Evolutionary conservation across 441 rosid species (phyloP).

Genomic region (Gossypium schwendimanii): DNA sequence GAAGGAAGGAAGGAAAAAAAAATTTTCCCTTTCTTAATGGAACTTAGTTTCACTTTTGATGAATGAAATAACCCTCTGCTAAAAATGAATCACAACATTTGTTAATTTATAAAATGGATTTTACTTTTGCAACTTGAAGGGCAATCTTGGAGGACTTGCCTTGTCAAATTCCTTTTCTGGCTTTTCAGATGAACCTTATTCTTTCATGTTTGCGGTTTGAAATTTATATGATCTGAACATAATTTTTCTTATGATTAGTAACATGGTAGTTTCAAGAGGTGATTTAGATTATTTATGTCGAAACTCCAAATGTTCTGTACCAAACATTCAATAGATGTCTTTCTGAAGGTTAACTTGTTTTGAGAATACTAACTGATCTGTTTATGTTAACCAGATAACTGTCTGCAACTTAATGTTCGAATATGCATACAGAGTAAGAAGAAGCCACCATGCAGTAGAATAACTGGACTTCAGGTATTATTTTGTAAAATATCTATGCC

Average conservation of each 20-base stretch:
- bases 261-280: background rate
- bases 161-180: background rate
- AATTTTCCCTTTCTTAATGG: background rate
- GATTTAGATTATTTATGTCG: background rate
- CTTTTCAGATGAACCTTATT: background rate
- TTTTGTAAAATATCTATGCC: no score
- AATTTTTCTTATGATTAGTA: background rate
- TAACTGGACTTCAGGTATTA: slow-evolving; percentile 42
- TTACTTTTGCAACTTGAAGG: background rate
- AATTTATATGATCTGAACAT: background rate
- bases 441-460: slow-evolving; percentile 33
- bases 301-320: background rate
- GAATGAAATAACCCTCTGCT: background rate
- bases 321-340: slow-evolving; percentile 1
- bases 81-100: background rate
- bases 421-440: slow-evolving; percentile 33
- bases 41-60: background rate
- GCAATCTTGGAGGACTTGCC: background rate
- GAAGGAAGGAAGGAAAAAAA: background rate
- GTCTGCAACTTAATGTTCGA: slow-evolving; percentile 24
- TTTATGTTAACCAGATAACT: slow-evolving; percentile 32
- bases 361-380: slow-evolving; percentile 22
- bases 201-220: background rate
- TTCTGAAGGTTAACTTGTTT: slow-evolving; percentile 16
- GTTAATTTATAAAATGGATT: background rate